A percentile compares a stretch with the other conserved stretches of the same genome.
Evolutionary conservation across 805 yeast genomes (phyloP).

Genomic region (Clavispora santaluciae): DNA sequence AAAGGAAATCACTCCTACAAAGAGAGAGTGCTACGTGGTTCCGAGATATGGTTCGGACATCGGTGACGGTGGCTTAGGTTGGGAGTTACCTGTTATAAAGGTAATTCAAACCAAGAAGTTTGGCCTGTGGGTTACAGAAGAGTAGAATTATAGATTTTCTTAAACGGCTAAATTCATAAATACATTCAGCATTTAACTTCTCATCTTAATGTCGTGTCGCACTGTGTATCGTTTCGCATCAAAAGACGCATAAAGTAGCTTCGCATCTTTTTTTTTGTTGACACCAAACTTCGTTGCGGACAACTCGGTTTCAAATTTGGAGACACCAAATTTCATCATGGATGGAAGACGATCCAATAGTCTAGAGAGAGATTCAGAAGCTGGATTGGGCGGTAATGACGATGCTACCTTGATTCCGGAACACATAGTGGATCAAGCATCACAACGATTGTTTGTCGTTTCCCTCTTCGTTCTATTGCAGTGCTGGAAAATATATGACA

Average conservation of each 20-base stretch:
- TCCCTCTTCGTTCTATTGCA: conserved; percentile 71
- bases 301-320: neutral
- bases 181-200: neutral
- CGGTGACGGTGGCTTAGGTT: conserved; percentile 82
- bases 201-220: neutral
- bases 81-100: conserved; percentile 81
- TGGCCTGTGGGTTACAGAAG: conserved; percentile 61
- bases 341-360: neutral
- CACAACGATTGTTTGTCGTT: conserved; percentile 68
- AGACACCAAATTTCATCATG: neutral
- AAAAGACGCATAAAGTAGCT: neutral
- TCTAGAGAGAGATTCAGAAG: neutral
- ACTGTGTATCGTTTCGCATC: neutral
- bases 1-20: conserved; percentile 55
- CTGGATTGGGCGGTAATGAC: neutral
- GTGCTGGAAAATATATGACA: conserved; percentile 77
- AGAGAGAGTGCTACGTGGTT: conserved; percentile 82
- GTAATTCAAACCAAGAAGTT: conserved; percentile 63
- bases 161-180: neutral
- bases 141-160: neutral
- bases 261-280: neutral
- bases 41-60: conserved; percentile 84
- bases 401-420: conserved; percentile 50
- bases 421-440: conserved; percentile 61
- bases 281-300: neutral